Conservation (phyloP, 2,329 filamentous ascomycete genomes). For the Lachnum nothofagi region DNA sequence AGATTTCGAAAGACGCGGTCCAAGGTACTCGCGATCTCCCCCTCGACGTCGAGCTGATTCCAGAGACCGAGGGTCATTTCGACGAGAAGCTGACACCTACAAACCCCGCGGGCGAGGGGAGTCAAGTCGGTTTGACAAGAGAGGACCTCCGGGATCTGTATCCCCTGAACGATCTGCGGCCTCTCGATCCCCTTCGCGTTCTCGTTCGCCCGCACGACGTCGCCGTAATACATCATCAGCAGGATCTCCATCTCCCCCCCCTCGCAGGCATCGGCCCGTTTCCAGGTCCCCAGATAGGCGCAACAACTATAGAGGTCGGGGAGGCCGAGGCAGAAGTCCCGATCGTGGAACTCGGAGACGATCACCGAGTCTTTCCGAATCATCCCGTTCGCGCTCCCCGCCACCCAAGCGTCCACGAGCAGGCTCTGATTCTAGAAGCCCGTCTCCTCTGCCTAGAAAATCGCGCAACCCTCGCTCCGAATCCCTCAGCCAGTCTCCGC, state of each 20-base stretch:
- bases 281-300: constrained; percentile 30
- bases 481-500: background rate
- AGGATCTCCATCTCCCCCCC: constrained; percentile 30
- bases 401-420: constrained; percentile 31
- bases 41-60: constrained; percentile 36
- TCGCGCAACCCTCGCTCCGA: constrained; percentile 21
- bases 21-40: constrained; percentile 40
- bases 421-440: constrained; percentile 25
- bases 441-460: constrained; percentile 27
- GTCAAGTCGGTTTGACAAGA: constrained; percentile 28
- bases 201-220: constrained; percentile 27
- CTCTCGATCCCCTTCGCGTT: constrained; percentile 24
- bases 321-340: constrained; percentile 29
- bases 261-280: constrained; percentile 24
- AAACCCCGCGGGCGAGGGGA: constrained; percentile 31
- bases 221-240: constrained; percentile 28
- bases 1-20: constrained; percentile 42
- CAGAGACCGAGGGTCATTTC: constrained; percentile 34
- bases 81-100: constrained; percentile 32
- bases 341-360: constrained; percentile 30
- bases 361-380: constrained; percentile 22
- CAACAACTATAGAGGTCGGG: constrained; percentile 26
- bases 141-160: constrained; percentile 21
- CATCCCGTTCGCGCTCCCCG: constrained; percentile 27
- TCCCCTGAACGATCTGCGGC: constrained; percentile 29